phyloP scores from a whole-genome alignment of 2,329 filamentous ascomycete species.

The Neofusicoccum laricinum region DNA sequence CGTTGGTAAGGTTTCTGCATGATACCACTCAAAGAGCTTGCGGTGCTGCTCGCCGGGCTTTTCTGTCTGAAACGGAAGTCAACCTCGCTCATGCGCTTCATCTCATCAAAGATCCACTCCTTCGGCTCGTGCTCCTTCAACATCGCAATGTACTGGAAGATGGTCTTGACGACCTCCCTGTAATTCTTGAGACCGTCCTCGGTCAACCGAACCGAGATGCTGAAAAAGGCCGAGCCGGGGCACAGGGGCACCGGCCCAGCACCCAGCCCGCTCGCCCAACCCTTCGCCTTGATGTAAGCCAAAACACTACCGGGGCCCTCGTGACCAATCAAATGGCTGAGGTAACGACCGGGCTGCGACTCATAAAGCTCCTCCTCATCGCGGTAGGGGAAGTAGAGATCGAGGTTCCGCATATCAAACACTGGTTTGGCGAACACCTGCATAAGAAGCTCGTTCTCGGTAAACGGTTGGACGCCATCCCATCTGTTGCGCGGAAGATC shows the following conservation, averaged over 20 bases:
- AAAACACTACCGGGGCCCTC: constrained; percentile 91
- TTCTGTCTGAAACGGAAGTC: constrained; percentile 96
- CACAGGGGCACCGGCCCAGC: constrained; percentile 75
- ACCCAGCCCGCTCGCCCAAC: constrained; percentile 81
- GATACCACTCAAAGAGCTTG: constrained; percentile 75
- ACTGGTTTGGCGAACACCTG: constrained; percentile 88
- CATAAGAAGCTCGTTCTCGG: constrained; percentile 59
- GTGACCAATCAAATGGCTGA: constrained; percentile 86
- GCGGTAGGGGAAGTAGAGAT: constrained; percentile 78
- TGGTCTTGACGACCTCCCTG: constrained; percentile 73
- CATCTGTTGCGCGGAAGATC: constrained; percentile 66
- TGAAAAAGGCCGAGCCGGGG: constrained; percentile 77
- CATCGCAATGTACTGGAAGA: constrained; percentile 90
- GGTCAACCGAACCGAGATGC: constrained; percentile 74
- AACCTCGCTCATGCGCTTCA: constrained; percentile 84
- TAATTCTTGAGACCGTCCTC: constrained; percentile 82
- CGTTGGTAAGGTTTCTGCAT: constrained; percentile 91
- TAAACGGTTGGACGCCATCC: constrained; percentile 61
- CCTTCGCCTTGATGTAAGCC: constrained; percentile 83
- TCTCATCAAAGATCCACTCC: constrained; percentile 92
- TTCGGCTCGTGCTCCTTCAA: constrained; percentile 77
- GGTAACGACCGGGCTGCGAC: constrained; percentile 78
- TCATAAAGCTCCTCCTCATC: constrained; percentile 80
- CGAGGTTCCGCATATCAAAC: constrained; percentile 78
- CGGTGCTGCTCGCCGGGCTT: constrained; percentile 82